These are phyloP conservation scores for Podaxis sp. DNA, from an alignment of 768 basidiomycete species.

Conservation along the genomic window DNA sequence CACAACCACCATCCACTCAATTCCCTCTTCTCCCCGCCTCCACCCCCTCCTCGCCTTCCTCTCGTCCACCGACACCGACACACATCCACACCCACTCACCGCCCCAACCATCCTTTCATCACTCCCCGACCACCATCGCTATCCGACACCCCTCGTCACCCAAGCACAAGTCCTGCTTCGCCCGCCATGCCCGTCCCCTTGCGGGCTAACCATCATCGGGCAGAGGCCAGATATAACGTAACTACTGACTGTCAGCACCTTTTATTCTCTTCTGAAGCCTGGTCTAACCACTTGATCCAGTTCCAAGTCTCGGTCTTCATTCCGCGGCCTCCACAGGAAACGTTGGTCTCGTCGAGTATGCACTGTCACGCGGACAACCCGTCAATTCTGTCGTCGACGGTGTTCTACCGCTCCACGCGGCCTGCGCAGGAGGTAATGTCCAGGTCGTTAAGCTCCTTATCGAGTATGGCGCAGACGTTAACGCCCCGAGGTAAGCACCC, in stretches of 20 bases:
- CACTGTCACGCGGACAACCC: slow-evolving; percentile 91
- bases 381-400: slow-evolving; percentile 96
- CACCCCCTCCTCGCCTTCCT: not conserved
- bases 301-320: slow-evolving; percentile 76
- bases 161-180: not conserved
- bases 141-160: not conserved
- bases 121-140: not conserved
- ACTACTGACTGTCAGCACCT: slow-evolving; percentile 51
- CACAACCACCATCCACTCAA: slow-evolving; percentile 20
- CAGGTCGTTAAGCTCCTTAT: slow-evolving; percentile 87
- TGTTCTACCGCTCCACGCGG: slow-evolving; percentile 95
- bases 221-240: slow-evolving; percentile 58
- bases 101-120: not conserved
- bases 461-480: slow-evolving; percentile 96
- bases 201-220: slow-evolving; percentile 46
- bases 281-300: slow-evolving; percentile 35
- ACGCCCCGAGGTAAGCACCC: slow-evolving; percentile 76
- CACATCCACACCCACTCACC: not conserved
- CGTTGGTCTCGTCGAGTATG: slow-evolving; percentile 90
- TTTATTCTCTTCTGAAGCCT: slow-evolving; percentile 4
- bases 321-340: slow-evolving; percentile 83
- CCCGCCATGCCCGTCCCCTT: slow-evolving; percentile 49
- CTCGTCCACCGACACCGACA: not conserved
- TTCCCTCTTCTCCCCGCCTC: slow-evolving; percentile 8
- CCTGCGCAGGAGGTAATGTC: slow-evolving; percentile 87